Percentiles rank a stretch among this genome's conserved stretches.
Evolutionary conservation across 257 asterid genomes (phyloP).

Genomic region (Striga asiatica): DNA sequence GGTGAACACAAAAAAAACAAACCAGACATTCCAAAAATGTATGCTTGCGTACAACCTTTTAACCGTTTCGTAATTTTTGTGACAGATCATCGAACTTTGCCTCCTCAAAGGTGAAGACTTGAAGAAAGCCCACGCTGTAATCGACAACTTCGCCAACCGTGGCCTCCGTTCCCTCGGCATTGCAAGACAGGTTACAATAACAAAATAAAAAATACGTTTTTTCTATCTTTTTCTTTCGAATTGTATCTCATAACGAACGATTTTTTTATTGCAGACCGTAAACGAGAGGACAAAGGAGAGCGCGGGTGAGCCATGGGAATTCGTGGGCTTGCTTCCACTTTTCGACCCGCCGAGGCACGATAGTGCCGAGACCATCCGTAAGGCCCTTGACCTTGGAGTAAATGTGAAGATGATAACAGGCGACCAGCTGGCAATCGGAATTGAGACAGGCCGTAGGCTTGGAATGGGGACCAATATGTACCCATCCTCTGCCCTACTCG

Average conservation of each 20-base stretch:
- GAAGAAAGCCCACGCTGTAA: constrained; percentile 52
- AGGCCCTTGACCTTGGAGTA: constrained; percentile 88
- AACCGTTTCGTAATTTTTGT: background rate
- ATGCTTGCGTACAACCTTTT: too few relatives aligned
- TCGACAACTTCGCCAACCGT: constrained; percentile 70
- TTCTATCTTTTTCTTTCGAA: too few relatives aligned
- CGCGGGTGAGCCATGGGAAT: constrained; percentile 68
- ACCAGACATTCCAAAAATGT: too few relatives aligned
- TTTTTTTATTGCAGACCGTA: constrained; percentile 39
- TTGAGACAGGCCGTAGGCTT: constrained; percentile 82
- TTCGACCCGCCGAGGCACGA: constrained; percentile 96
- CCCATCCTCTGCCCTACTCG: constrained; percentile 87
- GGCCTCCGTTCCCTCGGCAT: constrained; percentile 88
- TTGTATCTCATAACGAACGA: background rate
- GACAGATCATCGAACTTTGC: constrained; percentile 73
- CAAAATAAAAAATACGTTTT: too few relatives aligned
- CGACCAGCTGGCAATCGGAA: constrained; percentile 85
- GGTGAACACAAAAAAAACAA: constrained; percentile 35
- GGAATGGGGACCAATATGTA: constrained; percentile 98
- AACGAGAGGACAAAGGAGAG: constrained; percentile 60
- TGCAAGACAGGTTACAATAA: constrained; percentile 32
- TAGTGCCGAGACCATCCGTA: constrained; percentile 74
- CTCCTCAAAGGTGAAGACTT: constrained; percentile 38
- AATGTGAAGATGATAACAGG: constrained; percentile 93
- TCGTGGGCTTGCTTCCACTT: constrained; percentile 69